Evolutionary conservation across 768 basidiomycete genomes (phyloP), one percentile per base, ranked within the genome.

Genomic region (Mycena rebaudengoi): DNA sequence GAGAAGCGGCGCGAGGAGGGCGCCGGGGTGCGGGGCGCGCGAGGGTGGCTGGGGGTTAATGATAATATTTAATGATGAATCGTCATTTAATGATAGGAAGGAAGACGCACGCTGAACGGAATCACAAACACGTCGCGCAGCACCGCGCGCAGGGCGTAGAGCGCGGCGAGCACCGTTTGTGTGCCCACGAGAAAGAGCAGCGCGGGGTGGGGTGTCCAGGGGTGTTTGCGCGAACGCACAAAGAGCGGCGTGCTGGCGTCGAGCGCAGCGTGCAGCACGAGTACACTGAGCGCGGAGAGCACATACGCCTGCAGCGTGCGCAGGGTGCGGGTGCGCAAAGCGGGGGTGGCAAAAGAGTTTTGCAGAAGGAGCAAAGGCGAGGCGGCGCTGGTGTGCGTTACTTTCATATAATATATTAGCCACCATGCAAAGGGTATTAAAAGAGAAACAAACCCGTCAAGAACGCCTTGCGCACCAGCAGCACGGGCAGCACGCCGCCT

Each of bases 221-320:
- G 91, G 62, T 93, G 90, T 75, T 90, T 92, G 91, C 79, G 88
- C 30, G 90, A 92, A 64, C 87, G n/a, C n/a, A n/a, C n/a, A n/a
- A n/a, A n/a, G n/a, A n/a, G n/a, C n/a, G n/a, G n/a, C n/a, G n/a
- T n/a, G n/a, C 75, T 79, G 16, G 82, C 71, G 62, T 86, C 83
- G 2, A 84, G 73, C 10, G 75, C 11, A 3, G 81, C 71, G 65
- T 91, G 83, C 8, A 89, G 61, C 0, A 70, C 60, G 0, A 86
- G 72, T 11, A 86, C 74, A 1, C 73, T 60, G 0, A 84, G 49
- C 0, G 88, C 80, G 30, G 88, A 88, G 2, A 78, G 16, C 7
- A 60, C 28, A 30, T 68, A 49, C 7, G 62, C 26, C 29, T 64
- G 66, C 1, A 61, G 14, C 0, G 66, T 62, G 5, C 40, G 52